These are phyloP conservation scores for Biancaea sappan DNA, from an alignment of 306 rosid genomes.

Conservation along the genomic window DNA sequence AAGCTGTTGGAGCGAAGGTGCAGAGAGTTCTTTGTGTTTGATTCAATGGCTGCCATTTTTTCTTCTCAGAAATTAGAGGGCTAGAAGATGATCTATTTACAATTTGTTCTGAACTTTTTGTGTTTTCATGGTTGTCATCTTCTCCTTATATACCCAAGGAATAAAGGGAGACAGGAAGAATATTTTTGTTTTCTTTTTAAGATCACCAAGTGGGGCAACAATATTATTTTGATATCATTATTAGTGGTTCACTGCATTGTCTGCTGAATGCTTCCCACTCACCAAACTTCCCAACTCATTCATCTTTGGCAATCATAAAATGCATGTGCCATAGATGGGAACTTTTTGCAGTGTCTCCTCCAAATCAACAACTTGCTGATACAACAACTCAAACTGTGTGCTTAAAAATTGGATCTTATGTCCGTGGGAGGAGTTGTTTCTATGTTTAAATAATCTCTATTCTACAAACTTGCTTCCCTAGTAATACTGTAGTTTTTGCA, in stretches of 20 bases:
- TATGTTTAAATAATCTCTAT: neutral
- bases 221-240: conserved; percentile 24
- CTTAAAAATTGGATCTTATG: neutral
- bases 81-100: conserved; percentile 9
- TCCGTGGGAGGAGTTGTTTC: neutral
- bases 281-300: conserved; percentile 3
- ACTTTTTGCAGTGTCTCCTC: neutral
- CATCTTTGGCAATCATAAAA: neutral
- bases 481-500: no score
- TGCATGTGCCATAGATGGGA: neutral
- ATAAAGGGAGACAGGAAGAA: conserved; percentile 35
- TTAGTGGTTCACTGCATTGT: neutral
- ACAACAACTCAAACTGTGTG: neutral
- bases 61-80: conserved; percentile 4
- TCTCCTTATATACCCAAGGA: conserved; percentile 36
- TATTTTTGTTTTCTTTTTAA: conserved; percentile 13
- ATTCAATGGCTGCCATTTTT: conserved; percentile 35
- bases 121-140: conserved; percentile 19
- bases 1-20: conserved; percentile 45
- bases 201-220: conserved; percentile 20
- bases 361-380: neutral
- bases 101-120: conserved; percentile 21
- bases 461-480: neutral
- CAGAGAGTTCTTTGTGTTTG: conserved; percentile 33
- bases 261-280: neutral